A percentile compares a stretch with the other conserved stretches of the same genome.
Evolutionary conservation across 208 protist species (phyloP).

Genomic region (Herpetomonas samuelpessoai): DNA sequence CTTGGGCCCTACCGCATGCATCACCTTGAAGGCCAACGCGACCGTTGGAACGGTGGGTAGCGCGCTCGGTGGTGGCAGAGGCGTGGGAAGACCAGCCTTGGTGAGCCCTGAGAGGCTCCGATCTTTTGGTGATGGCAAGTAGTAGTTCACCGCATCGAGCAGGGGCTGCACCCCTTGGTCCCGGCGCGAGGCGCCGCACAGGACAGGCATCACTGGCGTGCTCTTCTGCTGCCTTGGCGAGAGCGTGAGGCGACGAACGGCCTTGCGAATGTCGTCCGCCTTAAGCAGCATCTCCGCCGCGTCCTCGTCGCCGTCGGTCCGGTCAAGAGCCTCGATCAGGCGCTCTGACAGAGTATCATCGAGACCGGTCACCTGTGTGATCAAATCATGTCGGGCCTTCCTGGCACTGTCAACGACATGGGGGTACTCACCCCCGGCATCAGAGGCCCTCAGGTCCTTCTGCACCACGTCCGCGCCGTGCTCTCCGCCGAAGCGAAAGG

Average conservation of each 20-base stretch:
- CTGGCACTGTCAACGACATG: constrained; percentile 39
- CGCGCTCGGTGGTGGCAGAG: constrained; percentile 36
- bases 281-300: constrained; percentile 59
- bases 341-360: constrained; percentile 70
- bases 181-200: constrained; percentile 90
- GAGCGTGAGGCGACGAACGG: constrained; percentile 63
- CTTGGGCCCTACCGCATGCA: constrained; percentile 56
- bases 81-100: constrained; percentile 30
- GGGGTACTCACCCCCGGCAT: constrained; percentile 25
- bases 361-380: constrained; percentile 57
- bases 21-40: constrained; percentile 94
- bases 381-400: constrained; percentile 41
- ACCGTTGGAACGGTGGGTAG: constrained; percentile 48
- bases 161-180: constrained; percentile 93
- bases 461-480: constrained; percentile 42
- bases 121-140: constrained; percentile 93
- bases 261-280: constrained; percentile 38
- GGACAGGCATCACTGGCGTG: constrained; percentile 62
- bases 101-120: constrained; percentile 49
- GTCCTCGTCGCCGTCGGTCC: constrained; percentile 69
- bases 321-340: constrained; percentile 63
- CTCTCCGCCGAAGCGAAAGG: constrained; percentile 57
- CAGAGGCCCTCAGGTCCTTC: constrained; percentile 6
- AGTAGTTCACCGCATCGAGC: constrained; percentile 85
- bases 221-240: constrained; percentile 13